A percentile compares a stretch with the other conserved stretches of the same genome.
Evolutionary conservation across 306 rosid species (phyloP).

Genomic region (Casuarina equisetifolia): DNA sequence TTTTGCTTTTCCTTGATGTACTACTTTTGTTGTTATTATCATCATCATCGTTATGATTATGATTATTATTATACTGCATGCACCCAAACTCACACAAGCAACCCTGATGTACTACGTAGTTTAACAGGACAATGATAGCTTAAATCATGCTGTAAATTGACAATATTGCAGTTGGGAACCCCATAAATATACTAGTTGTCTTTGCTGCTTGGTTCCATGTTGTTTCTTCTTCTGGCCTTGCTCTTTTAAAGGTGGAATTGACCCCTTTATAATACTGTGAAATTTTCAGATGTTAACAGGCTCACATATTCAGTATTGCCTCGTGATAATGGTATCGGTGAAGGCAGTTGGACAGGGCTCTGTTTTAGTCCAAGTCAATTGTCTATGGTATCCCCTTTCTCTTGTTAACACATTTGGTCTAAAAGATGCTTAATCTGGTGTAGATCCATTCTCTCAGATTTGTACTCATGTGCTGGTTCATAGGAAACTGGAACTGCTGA

Average conservation of each 20-base stretch:
- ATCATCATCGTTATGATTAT: no score
- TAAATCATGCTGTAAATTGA: not conserved
- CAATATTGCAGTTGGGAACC: not conserved
- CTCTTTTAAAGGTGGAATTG: slow-evolving; percentile 25
- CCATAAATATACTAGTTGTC: not conserved
- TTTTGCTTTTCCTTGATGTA: not conserved
- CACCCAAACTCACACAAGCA: no score
- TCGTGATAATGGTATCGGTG: slow-evolving; percentile 71
- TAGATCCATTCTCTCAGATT: not conserved
- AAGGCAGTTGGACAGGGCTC: slow-evolving; percentile 92
- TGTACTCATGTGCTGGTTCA: not conserved
- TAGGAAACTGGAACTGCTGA: not conserved
- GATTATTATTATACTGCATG: no score
- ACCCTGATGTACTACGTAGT: not conserved
- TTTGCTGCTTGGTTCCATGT: slow-evolving; percentile 11
- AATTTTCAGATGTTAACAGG: slow-evolving; percentile 62
- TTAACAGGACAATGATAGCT: not conserved
- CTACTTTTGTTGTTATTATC: no score
- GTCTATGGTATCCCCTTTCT: slow-evolving; percentile 57
- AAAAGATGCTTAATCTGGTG: not conserved
- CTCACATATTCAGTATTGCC: slow-evolving; percentile 78
- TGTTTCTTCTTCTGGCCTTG: slow-evolving; percentile 2
- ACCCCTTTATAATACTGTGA: slow-evolving; percentile 23
- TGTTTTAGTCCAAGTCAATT: slow-evolving; percentile 79
- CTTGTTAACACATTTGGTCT: slow-evolving; percentile 11